Evolutionary conservation across 192 early-diverging fungal genomes (phyloP), one percentile per base, ranked within the genome.

Genomic region (Rhizoclosmatium sp.): DNA sequence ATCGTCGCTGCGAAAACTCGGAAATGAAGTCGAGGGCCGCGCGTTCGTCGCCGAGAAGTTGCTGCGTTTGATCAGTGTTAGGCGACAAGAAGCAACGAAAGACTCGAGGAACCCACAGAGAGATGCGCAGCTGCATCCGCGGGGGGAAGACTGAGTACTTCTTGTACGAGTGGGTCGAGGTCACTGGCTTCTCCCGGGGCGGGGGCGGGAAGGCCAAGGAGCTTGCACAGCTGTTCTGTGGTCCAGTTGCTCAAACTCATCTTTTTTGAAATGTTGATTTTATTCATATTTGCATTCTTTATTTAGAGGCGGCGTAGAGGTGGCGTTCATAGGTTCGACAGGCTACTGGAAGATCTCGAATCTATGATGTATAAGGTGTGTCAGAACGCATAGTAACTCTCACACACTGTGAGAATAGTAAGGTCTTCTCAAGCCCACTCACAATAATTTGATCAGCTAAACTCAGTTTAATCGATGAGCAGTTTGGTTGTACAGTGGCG

Each of bases 21-120:
- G 78, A n/a, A 16, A 84, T 80, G 56, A 86, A 84, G 23, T 69
- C 71, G 5, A 82, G 3, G 3, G 81, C 85, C 1, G 42, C 48
- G 19, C 70, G 5, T 54, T 16, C 51, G 51, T 54, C 51, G 51
- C 51, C 51, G 51, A 12, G 51, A 54, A 16, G 5, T 7, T 54
- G 5, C 51, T 54, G 51, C 51, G 51, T 7, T 16, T 16, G 51
- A 7, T 54, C 9, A 54, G 51, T 12, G 4, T n/a, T 40, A 31
- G 42, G 47, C 59, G 40, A 79, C 2, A 23, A 0, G 19, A 78
- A 5, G 51, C 40, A 59, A 60, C 19, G 5, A 31, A 31, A 31
- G 31, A 31, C 31, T 31, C 31, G 31, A 31, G 31, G 31, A 31
- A 31, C 41, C 21, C 58, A 83, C 80, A n/a, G 44, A 60, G 39